Evolutionary conservation across 2,329 filamentous ascomycete species (phyloP).

Genomic region (Diplocarpon rosae): DNA sequence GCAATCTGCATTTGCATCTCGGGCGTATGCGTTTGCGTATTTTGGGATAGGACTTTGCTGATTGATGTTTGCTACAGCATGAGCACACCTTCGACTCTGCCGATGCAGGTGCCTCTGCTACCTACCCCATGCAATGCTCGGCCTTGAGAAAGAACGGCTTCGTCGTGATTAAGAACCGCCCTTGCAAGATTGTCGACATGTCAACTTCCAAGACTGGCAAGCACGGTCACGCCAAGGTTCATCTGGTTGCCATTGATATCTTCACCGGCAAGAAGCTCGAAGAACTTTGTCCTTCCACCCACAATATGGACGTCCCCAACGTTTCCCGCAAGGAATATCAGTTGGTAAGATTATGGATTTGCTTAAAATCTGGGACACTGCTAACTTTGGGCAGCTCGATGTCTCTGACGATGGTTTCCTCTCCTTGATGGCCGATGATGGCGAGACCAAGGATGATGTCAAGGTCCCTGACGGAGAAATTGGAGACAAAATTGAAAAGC

Average conservation of each 20-base stretch:
- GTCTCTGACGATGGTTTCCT: slow-evolving; percentile 92
- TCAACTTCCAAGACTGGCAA: slow-evolving; percentile 99
- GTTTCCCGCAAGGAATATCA: slow-evolving; percentile 85
- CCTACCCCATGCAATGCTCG: slow-evolving; percentile 98
- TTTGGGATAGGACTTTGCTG: slow-evolving; percentile 3
- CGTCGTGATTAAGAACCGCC: slow-evolving; percentile 97
- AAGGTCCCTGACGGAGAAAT: slow-evolving; percentile 83
- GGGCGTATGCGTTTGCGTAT: too few species aligned
- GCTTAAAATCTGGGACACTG: background rate
- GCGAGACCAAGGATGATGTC: slow-evolving; percentile 88
- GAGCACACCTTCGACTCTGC: slow-evolving; percentile 72
- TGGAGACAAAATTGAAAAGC: slow-evolving; percentile 73
- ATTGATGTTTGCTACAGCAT: slow-evolving; percentile 20
- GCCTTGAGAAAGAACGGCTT: slow-evolving; percentile 98
- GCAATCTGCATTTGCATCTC: too few species aligned
- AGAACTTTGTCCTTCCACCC: slow-evolving; percentile 96
- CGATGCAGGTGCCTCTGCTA: slow-evolving; percentile 91
- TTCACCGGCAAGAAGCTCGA: slow-evolving; percentile 99
- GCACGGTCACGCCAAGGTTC: slow-evolving; percentile 99
- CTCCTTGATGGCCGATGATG: slow-evolving; percentile 80
- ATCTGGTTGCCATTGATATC: slow-evolving; percentile 95
- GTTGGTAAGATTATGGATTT: slow-evolving; percentile 55
- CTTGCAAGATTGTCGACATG: slow-evolving; percentile 99
- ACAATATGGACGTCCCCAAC: slow-evolving; percentile 96
- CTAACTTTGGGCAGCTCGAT: slow-evolving; percentile 54